Evolutionary conservation across 2,329 filamentous ascomycete species (phyloP).

Genomic region (Sarocladium brachiariae): DNA sequence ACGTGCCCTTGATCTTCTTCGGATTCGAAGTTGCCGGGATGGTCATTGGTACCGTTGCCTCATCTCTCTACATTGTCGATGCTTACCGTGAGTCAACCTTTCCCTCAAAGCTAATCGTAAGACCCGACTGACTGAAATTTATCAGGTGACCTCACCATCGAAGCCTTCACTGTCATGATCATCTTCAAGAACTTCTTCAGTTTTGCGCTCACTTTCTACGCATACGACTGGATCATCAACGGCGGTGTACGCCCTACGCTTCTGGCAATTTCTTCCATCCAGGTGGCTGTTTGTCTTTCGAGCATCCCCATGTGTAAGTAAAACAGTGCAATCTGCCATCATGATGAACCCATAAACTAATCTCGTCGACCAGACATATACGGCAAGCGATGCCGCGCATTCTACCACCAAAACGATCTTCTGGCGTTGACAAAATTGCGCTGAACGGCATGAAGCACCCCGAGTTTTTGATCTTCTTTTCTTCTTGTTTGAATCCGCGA

Average conservation of each 20-base stretch:
- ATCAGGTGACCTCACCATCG: constrained; percentile 69
- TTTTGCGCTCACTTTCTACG: constrained; percentile 76
- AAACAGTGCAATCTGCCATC: not conserved
- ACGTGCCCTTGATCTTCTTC: constrained; percentile 75
- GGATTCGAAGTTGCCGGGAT: constrained; percentile 79
- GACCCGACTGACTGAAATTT: constrained; percentile 13
- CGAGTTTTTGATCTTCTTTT: no score
- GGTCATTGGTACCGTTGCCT: constrained; percentile 84
- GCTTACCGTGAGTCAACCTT: constrained; percentile 63
- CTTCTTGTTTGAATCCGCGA: no score
- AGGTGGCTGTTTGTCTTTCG: constrained; percentile 67
- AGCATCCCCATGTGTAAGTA: constrained; percentile 74
- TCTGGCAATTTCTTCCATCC: constrained; percentile 65
- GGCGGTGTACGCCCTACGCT: constrained; percentile 59
- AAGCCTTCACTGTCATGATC: constrained; percentile 82
- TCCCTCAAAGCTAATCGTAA: no score
- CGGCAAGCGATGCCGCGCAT: constrained; percentile 70
- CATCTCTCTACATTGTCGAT: constrained; percentile 84
- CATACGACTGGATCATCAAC: constrained; percentile 72
- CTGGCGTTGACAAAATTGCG: constrained; percentile 34
- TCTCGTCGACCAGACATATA: constrained; percentile 54
- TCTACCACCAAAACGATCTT: constrained; percentile 69
- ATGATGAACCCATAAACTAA: not conserved
- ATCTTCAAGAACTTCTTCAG: constrained; percentile 95
- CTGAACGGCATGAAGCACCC: no score